Conservation (phyloP, 352 stramenopile genomes). For the Phytophthora pisi region DNA sequence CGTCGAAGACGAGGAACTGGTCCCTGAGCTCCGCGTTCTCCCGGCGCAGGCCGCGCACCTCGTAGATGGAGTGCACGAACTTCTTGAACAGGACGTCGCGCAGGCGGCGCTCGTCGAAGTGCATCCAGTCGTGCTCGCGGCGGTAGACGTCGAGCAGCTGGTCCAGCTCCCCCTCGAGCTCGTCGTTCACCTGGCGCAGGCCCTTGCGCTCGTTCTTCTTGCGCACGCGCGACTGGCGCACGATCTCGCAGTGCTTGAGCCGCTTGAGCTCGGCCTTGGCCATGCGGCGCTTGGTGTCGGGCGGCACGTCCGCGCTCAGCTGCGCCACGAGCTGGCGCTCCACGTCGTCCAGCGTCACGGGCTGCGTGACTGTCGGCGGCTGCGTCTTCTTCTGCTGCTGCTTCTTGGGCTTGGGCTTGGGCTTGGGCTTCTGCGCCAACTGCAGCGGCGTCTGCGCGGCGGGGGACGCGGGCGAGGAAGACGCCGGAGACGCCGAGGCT, state of each 20-base stretch:
- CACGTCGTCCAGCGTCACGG: conserved; percentile 65
- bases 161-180: conserved; percentile 58
- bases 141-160: conserved; percentile 43
- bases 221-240: conserved; percentile 77
- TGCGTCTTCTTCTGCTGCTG: too few species aligned
- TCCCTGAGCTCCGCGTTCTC: conserved; percentile 57
- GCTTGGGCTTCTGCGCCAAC: too few species aligned
- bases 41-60: conserved; percentile 56
- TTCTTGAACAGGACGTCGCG: conserved; percentile 64
- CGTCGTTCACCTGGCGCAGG: conserved; percentile 59
- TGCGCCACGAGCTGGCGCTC: conserved; percentile 56
- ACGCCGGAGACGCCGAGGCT: neutral
- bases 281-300: conserved; percentile 55
- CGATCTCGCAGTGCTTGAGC: conserved; percentile 80
- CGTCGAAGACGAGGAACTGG: conserved; percentile 61
- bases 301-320: conserved; percentile 45
- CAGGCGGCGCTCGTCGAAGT: conserved; percentile 55
- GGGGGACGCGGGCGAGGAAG: neutral
- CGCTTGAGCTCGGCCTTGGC: conserved; percentile 74
- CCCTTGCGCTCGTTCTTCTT: conserved; percentile 75
- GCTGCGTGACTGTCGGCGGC: neutral
- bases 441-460: neutral
- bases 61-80: conserved; percentile 79
- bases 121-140: conserved; percentile 48
- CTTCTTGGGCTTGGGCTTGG: neutral